Evolutionary conservation across 441 rosid genomes (phyloP).

Genomic region (Melastoma candidum): DNA sequence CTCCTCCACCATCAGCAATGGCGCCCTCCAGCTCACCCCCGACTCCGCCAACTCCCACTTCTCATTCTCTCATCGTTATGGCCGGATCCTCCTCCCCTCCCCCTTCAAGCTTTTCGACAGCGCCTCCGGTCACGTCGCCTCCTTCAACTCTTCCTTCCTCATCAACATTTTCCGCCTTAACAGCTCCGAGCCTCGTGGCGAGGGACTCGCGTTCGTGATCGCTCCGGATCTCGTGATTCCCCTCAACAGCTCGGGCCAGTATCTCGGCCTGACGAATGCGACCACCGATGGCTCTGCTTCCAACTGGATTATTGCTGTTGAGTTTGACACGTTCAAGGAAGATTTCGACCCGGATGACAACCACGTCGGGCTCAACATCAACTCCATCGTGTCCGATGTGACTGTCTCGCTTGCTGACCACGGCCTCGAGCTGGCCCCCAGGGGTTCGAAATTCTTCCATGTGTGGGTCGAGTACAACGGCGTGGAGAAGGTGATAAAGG

Average conservation of each 20-base stretch:
- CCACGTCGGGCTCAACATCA: conserved; percentile 47
- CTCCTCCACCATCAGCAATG: no score
- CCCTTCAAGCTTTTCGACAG: no score
- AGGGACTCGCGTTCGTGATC: no score
- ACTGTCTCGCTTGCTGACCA: conserved; percentile 19
- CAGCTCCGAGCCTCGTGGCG: no score
- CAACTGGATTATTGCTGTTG: conserved; percentile 37
- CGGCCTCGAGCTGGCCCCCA: conserved; percentile 29
- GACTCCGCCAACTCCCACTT: no score
- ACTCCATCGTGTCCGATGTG: conserved; percentile 25
- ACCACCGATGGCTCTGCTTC: conserved; percentile 30
- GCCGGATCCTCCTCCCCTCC: no score
- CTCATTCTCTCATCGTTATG: no score
- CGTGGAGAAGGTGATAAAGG: conserved; percentile 13
- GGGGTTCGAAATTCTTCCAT: conserved; percentile 11
- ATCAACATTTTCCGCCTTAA: no score
- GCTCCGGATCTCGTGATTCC: conserved; percentile 5
- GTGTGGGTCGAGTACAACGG: conserved; percentile 42
- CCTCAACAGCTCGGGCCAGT: conserved; percentile 29
- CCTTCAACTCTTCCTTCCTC: no score
- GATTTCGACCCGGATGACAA: conserved; percentile 43
- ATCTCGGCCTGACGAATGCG: conserved; percentile 40
- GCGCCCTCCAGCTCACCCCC: no score
- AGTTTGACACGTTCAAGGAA: conserved; percentile 42
- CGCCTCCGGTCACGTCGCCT: no score